phyloP scores from a whole-genome alignment of 345 rosid species.

The Ceriops zippeliana region DNA sequence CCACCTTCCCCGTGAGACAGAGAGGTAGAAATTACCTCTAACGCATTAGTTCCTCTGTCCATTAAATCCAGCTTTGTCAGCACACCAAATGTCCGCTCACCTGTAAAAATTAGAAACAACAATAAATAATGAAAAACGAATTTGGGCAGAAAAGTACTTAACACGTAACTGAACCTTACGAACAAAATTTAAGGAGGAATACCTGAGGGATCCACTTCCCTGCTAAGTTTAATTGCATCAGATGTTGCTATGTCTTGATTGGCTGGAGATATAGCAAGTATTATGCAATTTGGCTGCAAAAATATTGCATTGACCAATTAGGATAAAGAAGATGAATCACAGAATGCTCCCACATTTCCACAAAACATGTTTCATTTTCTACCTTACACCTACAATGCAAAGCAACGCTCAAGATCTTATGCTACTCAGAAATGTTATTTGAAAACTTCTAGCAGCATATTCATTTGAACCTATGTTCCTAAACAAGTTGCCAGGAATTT shows the following conservation, averaged over 20 bases:
- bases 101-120: conserved; percentile 30
- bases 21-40: conserved; percentile 54
- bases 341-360: background rate
- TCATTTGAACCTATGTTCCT: too few relatives aligned
- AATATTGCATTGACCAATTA: conserved; percentile 3
- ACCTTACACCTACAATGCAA: too few relatives aligned
- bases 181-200: conserved; percentile 14
- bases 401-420: too few relatives aligned
- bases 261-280: conserved; percentile 94
- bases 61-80: conserved; percentile 92
- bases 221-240: conserved; percentile 84
- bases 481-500: too few relatives aligned
- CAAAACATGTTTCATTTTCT: background rate
- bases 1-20: background rate
- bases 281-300: conserved; percentile 79
- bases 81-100: conserved; percentile 97
- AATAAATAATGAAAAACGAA: background rate
- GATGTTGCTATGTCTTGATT: conserved; percentile 97
- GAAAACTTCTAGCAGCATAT: too few relatives aligned
- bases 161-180: background rate
- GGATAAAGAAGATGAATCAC: background rate
- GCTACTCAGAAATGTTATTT: too few relatives aligned
- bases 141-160: background rate
- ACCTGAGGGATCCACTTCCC: conserved; percentile 95
- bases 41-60: conserved; percentile 97